Base-by-base conservation (phyloP, 805 yeast genomes). In the Wilhelminamyces savonicus region DNA sequence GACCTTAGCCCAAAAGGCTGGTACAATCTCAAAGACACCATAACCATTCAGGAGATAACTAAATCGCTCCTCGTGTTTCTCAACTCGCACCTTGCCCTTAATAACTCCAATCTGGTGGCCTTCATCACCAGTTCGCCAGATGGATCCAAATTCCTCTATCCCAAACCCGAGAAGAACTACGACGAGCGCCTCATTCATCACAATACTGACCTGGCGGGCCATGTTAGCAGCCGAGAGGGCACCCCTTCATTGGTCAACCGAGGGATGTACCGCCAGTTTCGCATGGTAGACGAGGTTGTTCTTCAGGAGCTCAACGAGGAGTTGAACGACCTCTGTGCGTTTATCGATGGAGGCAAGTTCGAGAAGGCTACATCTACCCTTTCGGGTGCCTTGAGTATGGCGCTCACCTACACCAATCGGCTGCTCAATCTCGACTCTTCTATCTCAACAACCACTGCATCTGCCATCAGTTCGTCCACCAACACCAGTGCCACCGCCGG, bases 51-150 rank as follows among this genome's bases (percentile, higher is more conserved):
- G 37, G 76, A 77, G 24, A 76, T 81, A 6, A 54, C 82, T 5
- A 71, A 81, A 38, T 64, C 88, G 2, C 48, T 88, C 7, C 55
- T 86, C 19, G 86, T 92, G 15, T 78, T 82, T 46, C 53, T 88
- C 29, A 92, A 92, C 53, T 87, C 94, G 2, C 98, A 92, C 53
- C 52, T 92, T 27, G 79, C 97, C 0, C 66, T 85, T 29, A 84
- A 84, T 54, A 83, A 82, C 42, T 76, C 87, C 21, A 92, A 92
- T 52, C 74, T 74, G 46, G 94, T 90, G 7, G 82, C 92, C 2
- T 74, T 90, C 11, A 72, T 88, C 23, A 82, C 85, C 1, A 79
- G 85, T 13, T 82, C 85, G 40, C 72, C 85, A 2, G 56, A 60
- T 10, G 85, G 90, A 0, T 77, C 94, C 0, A 61, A 63, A 40